These are phyloP conservation scores for Hevea brasiliensis DNA, from an alignment of 345 rosid genomes.

Conservation along the genomic window DNA sequence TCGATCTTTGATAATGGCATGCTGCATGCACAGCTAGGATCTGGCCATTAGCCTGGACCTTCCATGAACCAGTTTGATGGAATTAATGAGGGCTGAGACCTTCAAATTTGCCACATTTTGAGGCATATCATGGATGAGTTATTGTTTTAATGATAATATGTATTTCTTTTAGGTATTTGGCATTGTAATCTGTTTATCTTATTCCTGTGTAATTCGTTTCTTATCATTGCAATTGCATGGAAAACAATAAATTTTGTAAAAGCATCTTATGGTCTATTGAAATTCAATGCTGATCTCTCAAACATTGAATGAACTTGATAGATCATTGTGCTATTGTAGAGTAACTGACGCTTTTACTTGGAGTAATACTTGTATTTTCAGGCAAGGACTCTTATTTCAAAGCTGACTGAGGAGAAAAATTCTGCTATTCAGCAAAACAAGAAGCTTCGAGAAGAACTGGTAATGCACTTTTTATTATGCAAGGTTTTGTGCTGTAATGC, in stretches of 20 bases:
- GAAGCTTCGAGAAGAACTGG: slow-evolving; percentile 69
- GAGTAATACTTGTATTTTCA: slow-evolving; percentile 31
- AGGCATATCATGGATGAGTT: not conserved
- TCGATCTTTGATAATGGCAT: too few species aligned
- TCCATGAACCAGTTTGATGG: too few species aligned
- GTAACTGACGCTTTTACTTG: not conserved
- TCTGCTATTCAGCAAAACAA: slow-evolving; percentile 46
- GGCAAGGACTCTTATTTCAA: slow-evolving; percentile 52
- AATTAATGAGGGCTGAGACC: too few species aligned
- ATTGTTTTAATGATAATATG: not conserved
- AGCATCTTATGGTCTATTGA: not conserved
- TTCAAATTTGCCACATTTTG: not conserved
- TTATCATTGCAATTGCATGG: not conserved
- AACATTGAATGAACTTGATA: not conserved
- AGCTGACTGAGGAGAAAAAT: slow-evolving; percentile 60
- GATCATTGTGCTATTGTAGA: not conserved
- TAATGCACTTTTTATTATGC: slow-evolving; percentile 26
- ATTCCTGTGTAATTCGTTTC: not conserved
- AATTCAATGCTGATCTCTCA: not conserved
- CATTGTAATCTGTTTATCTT: not conserved
- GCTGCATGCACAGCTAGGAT: too few species aligned
- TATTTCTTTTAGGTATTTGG: not conserved
- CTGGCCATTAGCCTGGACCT: too few species aligned
- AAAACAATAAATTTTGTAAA: not conserved
- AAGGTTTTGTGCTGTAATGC: not conserved